phyloP scores from a whole-genome alignment of 192 early-diverging fungal genomes.

The Podila minutissima region DNA sequence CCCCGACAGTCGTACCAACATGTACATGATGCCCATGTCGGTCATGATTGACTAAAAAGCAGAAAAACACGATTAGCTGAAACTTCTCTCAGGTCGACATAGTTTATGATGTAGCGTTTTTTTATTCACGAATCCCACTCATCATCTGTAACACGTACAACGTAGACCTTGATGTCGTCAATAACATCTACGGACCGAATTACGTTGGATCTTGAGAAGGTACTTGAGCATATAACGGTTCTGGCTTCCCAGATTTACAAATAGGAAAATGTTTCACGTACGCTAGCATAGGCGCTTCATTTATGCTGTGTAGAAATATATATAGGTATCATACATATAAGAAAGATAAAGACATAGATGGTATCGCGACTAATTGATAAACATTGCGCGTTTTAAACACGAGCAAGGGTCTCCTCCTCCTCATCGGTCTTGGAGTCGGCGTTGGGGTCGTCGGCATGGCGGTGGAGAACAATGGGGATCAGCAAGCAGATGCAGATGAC shows the following conservation, averaged over 20 bases:
- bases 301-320: too few relatives aligned
- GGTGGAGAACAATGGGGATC: constrained; percentile 36
- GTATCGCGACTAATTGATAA: neutral
- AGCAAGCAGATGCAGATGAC: constrained; percentile 32
- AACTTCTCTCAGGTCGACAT: too few relatives aligned
- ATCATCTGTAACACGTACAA: neutral
- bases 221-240: too few relatives aligned
- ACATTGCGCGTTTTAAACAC: constrained; percentile 7
- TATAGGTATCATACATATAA: neutral
- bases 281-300: too few relatives aligned
- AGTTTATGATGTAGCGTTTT: too few relatives aligned
- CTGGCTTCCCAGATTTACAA: too few relatives aligned
- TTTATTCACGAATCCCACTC: neutral
- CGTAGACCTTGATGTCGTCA: too few relatives aligned
- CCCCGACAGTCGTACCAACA: constrained; percentile 13
- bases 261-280: too few relatives aligned
- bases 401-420: constrained; percentile 17
- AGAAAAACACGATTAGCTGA: too few relatives aligned
- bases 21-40: neutral
- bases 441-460: constrained; percentile 22
- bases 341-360: neutral
- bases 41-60: constrained; percentile 12
- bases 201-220: too few relatives aligned
- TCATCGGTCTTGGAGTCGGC: constrained; percentile 15
- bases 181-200: too few relatives aligned